Conservation (phyloP, 257 asterid genomes). For the Craterostigma plantagineum region DNA sequence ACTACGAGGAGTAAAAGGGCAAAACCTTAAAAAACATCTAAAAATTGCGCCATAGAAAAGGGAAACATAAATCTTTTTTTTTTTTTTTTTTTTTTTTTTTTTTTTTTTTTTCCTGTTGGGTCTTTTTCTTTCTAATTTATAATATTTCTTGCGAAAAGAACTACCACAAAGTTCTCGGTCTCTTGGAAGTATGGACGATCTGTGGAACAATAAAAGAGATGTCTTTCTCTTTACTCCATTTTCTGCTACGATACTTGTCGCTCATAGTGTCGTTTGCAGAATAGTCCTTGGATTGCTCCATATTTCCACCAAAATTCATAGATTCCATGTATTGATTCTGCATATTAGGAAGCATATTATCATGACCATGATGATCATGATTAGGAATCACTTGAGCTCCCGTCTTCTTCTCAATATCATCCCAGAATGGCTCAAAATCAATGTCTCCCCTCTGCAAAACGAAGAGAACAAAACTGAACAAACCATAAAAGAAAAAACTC, state of each 20-base stretch:
- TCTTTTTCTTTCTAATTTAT: too few species aligned
- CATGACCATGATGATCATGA: too few species aligned
- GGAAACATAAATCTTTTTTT: too few species aligned
- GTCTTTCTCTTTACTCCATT: slow-evolving; percentile 26
- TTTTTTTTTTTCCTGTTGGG: too few species aligned
- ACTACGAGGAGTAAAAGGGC: too few species aligned
- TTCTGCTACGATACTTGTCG: too few species aligned
- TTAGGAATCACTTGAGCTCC: slow-evolving; percentile 43
- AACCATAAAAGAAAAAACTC: too few species aligned
- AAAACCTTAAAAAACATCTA: too few species aligned
- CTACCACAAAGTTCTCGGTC: slow-evolving; percentile 19
- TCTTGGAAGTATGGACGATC: slow-evolving; percentile 35
- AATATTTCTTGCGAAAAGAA: too few species aligned
- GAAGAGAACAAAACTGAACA: neutral
- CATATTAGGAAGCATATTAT: too few species aligned
- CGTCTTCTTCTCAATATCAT: slow-evolving; percentile 19
- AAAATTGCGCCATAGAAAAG: too few species aligned
- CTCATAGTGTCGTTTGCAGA: slow-evolving; percentile 12
- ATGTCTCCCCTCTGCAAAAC: slow-evolving; percentile 25
- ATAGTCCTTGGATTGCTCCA: slow-evolving; percentile 19
- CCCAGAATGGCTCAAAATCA: slow-evolving; percentile 41
- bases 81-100: too few species aligned
- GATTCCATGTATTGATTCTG: slow-evolving; percentile 17
- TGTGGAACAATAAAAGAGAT: slow-evolving; percentile 67
- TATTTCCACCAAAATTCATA: slow-evolving; percentile 17